These are phyloP conservation scores for Colletotrichum salicis DNA, from an alignment of 2,329 filamentous ascomycete species.

Conservation along the genomic window DNA sequence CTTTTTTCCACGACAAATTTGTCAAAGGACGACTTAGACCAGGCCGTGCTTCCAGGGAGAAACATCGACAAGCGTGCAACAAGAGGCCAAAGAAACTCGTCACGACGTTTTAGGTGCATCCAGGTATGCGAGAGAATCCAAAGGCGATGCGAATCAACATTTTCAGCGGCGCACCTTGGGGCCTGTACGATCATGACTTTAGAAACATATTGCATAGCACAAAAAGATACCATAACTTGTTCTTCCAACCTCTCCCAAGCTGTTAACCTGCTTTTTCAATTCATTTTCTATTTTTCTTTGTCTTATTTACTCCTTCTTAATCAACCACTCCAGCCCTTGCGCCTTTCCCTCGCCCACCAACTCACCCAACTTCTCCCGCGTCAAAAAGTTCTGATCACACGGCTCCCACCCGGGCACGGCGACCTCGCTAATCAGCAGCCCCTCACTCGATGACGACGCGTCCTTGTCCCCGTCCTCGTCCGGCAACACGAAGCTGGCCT, in stretches of 20 bases:
- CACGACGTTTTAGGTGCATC: no score
- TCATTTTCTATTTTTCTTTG: background rate
- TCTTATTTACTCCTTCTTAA: background rate
- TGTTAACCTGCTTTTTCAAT: no score
- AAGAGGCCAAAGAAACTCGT: no score
- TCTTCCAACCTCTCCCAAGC: background rate
- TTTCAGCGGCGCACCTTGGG: background rate
- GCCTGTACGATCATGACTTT: background rate
- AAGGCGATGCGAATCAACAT: background rate
- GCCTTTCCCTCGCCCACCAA: background rate
- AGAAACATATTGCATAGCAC: background rate
- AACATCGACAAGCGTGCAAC: no score
- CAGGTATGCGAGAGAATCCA: background rate
- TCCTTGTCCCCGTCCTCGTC: conserved; percentile 48
- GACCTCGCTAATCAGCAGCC: background rate
- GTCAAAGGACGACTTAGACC: background rate
- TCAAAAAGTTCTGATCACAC: background rate
- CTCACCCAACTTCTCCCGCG: background rate
- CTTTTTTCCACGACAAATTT: background rate
- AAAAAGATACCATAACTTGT: background rate
- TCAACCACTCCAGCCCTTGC: background rate
- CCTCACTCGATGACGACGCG: conserved; percentile 33
- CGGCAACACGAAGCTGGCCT: conserved; percentile 69
- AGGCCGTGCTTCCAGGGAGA: no score
- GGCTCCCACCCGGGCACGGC: background rate